Evolutionary conservation across 306 rosid species (phyloP).

Genomic region (Fragaria ananassa): DNA sequence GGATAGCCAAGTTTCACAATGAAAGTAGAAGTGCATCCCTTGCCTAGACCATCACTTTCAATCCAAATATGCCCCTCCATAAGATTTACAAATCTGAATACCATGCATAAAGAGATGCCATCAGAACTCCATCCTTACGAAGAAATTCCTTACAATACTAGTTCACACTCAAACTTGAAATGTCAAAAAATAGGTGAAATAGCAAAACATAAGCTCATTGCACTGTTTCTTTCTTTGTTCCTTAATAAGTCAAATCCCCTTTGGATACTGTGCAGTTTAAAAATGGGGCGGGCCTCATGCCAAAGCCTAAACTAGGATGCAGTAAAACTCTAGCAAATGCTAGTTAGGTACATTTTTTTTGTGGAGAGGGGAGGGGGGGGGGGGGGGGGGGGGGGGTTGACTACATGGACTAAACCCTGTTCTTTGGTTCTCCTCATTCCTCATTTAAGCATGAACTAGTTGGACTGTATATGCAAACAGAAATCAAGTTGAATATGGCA

Average conservation of each 20-base stretch:
- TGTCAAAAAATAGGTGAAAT: not conserved
- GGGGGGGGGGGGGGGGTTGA: not conserved
- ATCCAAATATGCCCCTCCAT: slow-evolving; percentile 97
- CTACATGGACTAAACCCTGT: not conserved
- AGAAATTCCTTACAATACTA: not conserved
- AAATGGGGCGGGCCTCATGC: not conserved
- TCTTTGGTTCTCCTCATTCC: not conserved
- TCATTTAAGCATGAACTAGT: not conserved
- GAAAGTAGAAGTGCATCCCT: slow-evolving; percentile 78
- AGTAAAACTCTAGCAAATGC: not conserved
- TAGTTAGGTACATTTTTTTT: not conserved
- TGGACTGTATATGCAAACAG: not conserved
- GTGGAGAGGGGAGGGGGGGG: too few relatives aligned
- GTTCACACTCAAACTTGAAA: not conserved
- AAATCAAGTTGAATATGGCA: slow-evolving; percentile 11
- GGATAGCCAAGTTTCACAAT: slow-evolving; percentile 83
- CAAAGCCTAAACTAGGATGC: not conserved
- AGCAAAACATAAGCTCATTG: not conserved
- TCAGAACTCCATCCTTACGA: slow-evolving; percentile 5
- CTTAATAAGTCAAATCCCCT: not conserved
- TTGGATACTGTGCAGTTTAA: not conserved
- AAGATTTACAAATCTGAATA: slow-evolving; percentile 87
- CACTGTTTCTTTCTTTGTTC: not conserved
- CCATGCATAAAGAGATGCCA: slow-evolving; percentile 9
- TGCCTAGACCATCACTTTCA: slow-evolving; percentile 93